Percentiles rank a stretch among this genome's conserved stretches.
Conservation (phyloP, 2,329 filamentous ascomycete genomes). For the Neofusicoccum laricinum region DNA sequence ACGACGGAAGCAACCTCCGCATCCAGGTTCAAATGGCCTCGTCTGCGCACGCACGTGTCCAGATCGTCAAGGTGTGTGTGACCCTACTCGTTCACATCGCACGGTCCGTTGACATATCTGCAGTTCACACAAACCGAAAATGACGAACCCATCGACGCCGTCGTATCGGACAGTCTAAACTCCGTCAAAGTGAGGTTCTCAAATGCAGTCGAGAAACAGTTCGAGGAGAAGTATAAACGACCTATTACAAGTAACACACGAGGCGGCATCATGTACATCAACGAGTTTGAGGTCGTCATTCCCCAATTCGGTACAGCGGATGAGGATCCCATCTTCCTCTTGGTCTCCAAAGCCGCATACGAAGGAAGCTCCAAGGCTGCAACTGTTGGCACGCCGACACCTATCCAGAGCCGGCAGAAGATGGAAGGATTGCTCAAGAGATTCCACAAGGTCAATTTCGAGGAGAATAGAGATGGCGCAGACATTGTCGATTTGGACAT, state of each 20-base stretch:
- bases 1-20: conserved; percentile 34
- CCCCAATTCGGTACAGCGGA: neutral
- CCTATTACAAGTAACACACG: neutral
- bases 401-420: neutral
- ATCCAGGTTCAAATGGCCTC: conserved; percentile 20
- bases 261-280: conserved; percentile 19
- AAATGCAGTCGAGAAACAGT: conserved; percentile 15
- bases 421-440: neutral
- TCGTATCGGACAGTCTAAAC: conserved; percentile 29
- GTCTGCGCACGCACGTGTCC: conserved; percentile 19
- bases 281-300: neutral
- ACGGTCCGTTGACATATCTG: neutral
- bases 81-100: neutral
- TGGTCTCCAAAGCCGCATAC: neutral
- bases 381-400: neutral
- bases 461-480: neutral
- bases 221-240: conserved; percentile 14
- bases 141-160: conserved; percentile 21
- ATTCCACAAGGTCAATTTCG: neutral
- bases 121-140: conserved; percentile 15
- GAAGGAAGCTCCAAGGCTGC: neutral
- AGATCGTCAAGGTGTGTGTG: conserved; percentile 24
- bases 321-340: neutral
- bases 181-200: conserved; percentile 23
- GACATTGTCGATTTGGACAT: neutral